Percentiles rank a stretch among this genome's conserved stretches.
These are phyloP conservation scores for Catunica adiposa DNA, from an alignment of 2,329 filamentous ascomycete species.

Conservation along the genomic window DNA sequence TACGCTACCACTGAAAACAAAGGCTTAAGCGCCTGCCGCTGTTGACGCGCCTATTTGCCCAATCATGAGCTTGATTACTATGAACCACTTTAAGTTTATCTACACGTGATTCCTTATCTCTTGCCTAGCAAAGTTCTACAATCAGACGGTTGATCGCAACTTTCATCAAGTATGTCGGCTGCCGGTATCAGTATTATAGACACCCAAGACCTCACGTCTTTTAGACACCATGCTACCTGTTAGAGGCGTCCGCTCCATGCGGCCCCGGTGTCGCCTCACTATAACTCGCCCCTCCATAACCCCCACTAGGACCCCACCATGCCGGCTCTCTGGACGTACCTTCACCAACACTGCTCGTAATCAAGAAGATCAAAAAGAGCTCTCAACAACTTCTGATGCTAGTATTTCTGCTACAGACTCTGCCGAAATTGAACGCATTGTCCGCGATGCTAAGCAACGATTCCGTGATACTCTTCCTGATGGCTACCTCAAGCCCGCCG, in stretches of 20 bases:
- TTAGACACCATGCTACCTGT: slow-evolving; percentile 5
- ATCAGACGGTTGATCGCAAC: neutral
- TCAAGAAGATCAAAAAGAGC: neutral
- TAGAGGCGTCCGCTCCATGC: neutral
- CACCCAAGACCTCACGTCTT: neutral
- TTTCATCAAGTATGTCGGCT: too few relatives aligned
- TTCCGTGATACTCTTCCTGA: slow-evolving; percentile 66
- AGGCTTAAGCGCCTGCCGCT: neutral
- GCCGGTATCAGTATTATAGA: too few relatives aligned
- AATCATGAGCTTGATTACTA: neutral
- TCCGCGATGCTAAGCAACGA: slow-evolving; percentile 53
- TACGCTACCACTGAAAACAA: neutral
- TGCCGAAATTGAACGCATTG: slow-evolving; percentile 41
- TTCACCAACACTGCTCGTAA: neutral
- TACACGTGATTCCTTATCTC: neutral
- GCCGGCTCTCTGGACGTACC: neutral
- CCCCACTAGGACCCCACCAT: neutral
- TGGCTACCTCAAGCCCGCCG: slow-evolving; percentile 50
- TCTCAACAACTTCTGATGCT: neutral
- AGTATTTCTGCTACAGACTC: neutral
- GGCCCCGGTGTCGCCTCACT: neutral
- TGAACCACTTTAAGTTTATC: neutral
- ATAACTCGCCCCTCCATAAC: neutral
- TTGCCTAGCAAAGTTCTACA: neutral
- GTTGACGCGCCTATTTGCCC: neutral